phyloP scores from a whole-genome alignment of 2,329 filamentous ascomycete genomes.

The Colletotrichum caudatum region DNA sequence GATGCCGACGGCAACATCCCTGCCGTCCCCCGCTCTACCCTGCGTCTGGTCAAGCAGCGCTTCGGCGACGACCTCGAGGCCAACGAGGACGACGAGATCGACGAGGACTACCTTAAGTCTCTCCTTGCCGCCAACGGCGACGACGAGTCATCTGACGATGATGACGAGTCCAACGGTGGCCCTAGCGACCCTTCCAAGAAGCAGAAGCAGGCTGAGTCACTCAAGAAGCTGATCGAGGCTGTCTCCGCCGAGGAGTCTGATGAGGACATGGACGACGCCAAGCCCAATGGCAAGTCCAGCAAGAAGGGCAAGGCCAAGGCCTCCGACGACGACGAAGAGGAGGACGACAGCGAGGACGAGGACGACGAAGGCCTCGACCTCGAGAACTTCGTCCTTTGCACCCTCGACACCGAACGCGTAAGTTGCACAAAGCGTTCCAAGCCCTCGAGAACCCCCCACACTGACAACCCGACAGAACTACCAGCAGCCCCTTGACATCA shows the following conservation, averaged over 20 bases:
- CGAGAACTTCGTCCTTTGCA: slow-evolving; percentile 95
- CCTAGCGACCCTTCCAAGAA: slow-evolving; percentile 93
- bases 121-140: slow-evolving; percentile 67
- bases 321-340: slow-evolving; percentile 69
- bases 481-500: slow-evolving; percentile 96
- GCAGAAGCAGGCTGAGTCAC: slow-evolving; percentile 80
- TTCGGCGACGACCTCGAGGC: slow-evolving; percentile 66
- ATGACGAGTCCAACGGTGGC: slow-evolving; percentile 79
- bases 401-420: slow-evolving; percentile 92
- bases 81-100: slow-evolving; percentile 73
- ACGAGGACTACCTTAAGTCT: slow-evolving; percentile 73
- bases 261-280: slow-evolving; percentile 81
- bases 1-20: slow-evolving; percentile 73
- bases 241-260: slow-evolving; percentile 69
- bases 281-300: slow-evolving; percentile 69
- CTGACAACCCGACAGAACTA: slow-evolving; percentile 72
- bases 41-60: slow-evolving; percentile 88
- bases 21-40: slow-evolving; percentile 79
- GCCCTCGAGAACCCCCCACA: neutral
- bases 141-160: slow-evolving; percentile 57
- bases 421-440: slow-evolving; percentile 45
- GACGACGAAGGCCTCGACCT: slow-evolving; percentile 75
- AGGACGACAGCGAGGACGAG: slow-evolving; percentile 64
- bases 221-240: slow-evolving; percentile 81
- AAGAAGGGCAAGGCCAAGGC: slow-evolving; percentile 80